Base-by-base conservation (phyloP, 345 rosid genomes). In the Salix brachista region DNA sequence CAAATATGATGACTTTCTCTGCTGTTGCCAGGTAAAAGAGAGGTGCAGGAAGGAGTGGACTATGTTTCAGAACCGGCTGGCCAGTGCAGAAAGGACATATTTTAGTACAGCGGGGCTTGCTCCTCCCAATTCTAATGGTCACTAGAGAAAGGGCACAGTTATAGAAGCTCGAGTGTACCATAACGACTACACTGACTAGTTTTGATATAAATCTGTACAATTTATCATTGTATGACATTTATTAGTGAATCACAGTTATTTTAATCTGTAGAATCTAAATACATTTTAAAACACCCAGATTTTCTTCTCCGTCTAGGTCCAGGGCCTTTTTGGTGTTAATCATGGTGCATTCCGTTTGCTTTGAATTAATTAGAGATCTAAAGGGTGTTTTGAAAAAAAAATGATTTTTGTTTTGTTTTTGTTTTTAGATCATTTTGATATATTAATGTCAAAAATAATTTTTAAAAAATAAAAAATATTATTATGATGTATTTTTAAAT, bases 11-110 rank as follows among this genome's bases (percentile, higher is more conserved):
- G 68, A 42, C 8, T 11, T 16, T 48, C 4, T 61, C 17, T 50
- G 17, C 17, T 67, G 62, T 11, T 77, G 69, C 32, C 88, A 93
- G 98, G 99, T 93, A 76, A 91, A 91, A 84, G 97, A 92, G 69
- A 88, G 99, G 84, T 96, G 98, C 76, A 86, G 76, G 80, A 84
- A 74, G 77, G 99, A 96, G 77, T 96, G 99, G 99, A 81, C 79
- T 0, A 86, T 92, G 85, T 94, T 93, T 77, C 90, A 87, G 77
- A 82, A 77, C 21, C 85, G 98, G 69, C 44, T 93, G 84, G 46
- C 85, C 0, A 73, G 65, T 14, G 93, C 99, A 17, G 99, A 96
- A 72, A 81, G 79, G 32, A 85, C 83, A 56, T 93, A 95, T 84
- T 86, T 80, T 26, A 82, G 79, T 78, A 68, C 84, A 44, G 71